A percentile compares a stretch with the other conserved stretches of the same genome.
Conservation (phyloP, 257 asterid genomes). For the Scutellaria barbata region DNA sequence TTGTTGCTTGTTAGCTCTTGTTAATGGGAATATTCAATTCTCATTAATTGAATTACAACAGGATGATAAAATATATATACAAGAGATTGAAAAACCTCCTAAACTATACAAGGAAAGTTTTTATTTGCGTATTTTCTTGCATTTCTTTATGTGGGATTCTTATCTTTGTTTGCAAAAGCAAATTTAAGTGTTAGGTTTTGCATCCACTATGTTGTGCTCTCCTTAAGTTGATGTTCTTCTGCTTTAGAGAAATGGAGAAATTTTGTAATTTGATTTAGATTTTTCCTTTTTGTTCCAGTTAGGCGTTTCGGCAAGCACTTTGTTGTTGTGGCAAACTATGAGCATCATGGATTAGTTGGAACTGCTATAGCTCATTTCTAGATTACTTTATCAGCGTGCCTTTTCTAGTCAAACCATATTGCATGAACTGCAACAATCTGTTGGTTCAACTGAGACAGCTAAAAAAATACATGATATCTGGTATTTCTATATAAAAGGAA, state of each 20-base stretch:
- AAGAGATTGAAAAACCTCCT: too few species aligned
- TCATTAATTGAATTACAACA: too few species aligned
- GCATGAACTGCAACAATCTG: background rate
- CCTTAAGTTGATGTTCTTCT: constrained; percentile 8
- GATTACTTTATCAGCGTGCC: background rate
- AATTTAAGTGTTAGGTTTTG: constrained; percentile 2
- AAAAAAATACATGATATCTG: background rate
- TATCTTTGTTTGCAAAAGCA: background rate
- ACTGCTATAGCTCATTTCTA: constrained; percentile 2
- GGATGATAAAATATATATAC: too few species aligned
- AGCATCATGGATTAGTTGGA: background rate
- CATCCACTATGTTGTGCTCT: constrained; percentile 3
- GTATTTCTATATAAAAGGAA: background rate
- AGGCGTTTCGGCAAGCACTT: constrained; percentile 21
- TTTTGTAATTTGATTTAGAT: background rate
- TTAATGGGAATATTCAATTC: too few species aligned
- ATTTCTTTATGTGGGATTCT: constrained; percentile 18
- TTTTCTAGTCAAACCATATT: constrained; percentile 10
- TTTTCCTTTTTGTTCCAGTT: background rate
- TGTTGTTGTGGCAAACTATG: background rate
- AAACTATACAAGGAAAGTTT: too few species aligned
- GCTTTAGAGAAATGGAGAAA: constrained; percentile 6
- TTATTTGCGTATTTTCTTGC: background rate
- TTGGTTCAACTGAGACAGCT: background rate
- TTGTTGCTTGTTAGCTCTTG: constrained; percentile 4